phyloP scores from a whole-genome alignment of 305 asterid species.

The Fraxinus xanthoxyloides region DNA sequence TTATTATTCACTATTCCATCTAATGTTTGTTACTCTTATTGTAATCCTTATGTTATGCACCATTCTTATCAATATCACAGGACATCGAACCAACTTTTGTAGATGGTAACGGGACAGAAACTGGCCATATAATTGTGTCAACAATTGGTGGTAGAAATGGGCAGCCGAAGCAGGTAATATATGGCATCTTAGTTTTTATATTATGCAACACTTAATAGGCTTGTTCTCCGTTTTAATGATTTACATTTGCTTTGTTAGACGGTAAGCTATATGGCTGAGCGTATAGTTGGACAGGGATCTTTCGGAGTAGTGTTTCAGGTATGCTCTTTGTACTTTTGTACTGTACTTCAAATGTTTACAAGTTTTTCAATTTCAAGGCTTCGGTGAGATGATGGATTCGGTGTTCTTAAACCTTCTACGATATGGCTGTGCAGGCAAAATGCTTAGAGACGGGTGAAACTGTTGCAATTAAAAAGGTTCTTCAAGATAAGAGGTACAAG shows the following conservation, averaged over 20 bases:
- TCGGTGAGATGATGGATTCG: not conserved
- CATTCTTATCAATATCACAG: slow-evolving; percentile 31
- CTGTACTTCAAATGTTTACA: not conserved
- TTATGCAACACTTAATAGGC: not conserved
- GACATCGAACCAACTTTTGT: slow-evolving; percentile 75
- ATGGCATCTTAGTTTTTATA: not conserved
- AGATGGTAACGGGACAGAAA: slow-evolving; percentile 74
- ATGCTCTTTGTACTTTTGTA: not conserved
- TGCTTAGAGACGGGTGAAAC: slow-evolving; percentile 85
- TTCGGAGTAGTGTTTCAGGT: slow-evolving; percentile 91
- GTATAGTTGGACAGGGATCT: slow-evolving; percentile 75
- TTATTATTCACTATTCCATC: not conserved
- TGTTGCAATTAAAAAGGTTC: no score
- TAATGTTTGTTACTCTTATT: not conserved
- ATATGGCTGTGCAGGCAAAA: slow-evolving; percentile 55
- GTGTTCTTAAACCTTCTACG: not conserved
- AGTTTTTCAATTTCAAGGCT: not conserved
- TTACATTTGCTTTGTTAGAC: slow-evolving; percentile 37
- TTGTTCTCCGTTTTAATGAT: not conserved
- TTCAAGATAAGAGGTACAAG: slow-evolving; percentile 85
- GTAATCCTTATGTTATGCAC: not conserved
- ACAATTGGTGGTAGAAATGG: slow-evolving; percentile 68
- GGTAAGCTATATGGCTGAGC: slow-evolving; percentile 89
- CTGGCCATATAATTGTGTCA: slow-evolving; percentile 84
- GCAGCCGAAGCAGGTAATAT: slow-evolving; percentile 63